phyloP scores from a whole-genome alignment of 2,329 filamentous ascomycete genomes.

The Leptographium lundbergii region DNA sequence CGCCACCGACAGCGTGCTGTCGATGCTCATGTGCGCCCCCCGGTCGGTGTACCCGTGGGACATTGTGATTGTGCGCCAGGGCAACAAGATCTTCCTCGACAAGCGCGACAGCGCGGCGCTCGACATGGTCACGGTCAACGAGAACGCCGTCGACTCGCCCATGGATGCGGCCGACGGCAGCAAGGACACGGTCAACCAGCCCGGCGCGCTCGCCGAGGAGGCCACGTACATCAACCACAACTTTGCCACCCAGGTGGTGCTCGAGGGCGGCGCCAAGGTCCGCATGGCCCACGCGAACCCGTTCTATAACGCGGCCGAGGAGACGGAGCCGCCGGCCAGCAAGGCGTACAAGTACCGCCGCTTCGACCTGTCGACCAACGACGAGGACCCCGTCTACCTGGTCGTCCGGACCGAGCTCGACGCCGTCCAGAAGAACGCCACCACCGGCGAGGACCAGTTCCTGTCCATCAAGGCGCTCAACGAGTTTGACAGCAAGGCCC shows the following conservation, averaged over 20 bases:
- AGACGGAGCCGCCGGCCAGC: slow-evolving; percentile 84
- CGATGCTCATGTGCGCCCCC: slow-evolving; percentile 97
- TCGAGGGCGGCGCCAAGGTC: slow-evolving; percentile 69
- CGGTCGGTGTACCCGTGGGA: slow-evolving; percentile 98
- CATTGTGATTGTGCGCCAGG: slow-evolving; percentile 83
- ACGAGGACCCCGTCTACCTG: slow-evolving; percentile 86
- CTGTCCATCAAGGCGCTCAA: slow-evolving; percentile 92
- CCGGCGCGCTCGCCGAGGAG: slow-evolving; percentile 84
- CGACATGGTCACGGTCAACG: slow-evolving; percentile 97
- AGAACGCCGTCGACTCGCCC: slow-evolving; percentile 92
- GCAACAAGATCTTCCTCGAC: slow-evolving; percentile 96
- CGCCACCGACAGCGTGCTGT: slow-evolving; percentile 91
- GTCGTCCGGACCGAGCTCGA: slow-evolving; percentile 92
- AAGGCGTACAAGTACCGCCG: slow-evolving; percentile 98
- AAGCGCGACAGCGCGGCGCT: slow-evolving; percentile 92
- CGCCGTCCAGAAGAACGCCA: slow-evolving; percentile 81
- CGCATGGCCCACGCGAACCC: slow-evolving; percentile 84
- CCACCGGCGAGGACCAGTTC: slow-evolving; percentile 82
- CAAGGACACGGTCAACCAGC: slow-evolving; percentile 92
- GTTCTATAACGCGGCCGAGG: slow-evolving; percentile 90
- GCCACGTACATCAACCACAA: slow-evolving; percentile 99
- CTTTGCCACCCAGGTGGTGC: slow-evolving; percentile 90
- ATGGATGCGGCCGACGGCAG: slow-evolving; percentile 83
- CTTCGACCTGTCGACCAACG: slow-evolving; percentile 90
- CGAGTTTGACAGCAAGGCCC: slow-evolving; percentile 97